phyloP scores from a whole-genome alignment of 23 red algal species.

The Chondrus crispus region DNA sequence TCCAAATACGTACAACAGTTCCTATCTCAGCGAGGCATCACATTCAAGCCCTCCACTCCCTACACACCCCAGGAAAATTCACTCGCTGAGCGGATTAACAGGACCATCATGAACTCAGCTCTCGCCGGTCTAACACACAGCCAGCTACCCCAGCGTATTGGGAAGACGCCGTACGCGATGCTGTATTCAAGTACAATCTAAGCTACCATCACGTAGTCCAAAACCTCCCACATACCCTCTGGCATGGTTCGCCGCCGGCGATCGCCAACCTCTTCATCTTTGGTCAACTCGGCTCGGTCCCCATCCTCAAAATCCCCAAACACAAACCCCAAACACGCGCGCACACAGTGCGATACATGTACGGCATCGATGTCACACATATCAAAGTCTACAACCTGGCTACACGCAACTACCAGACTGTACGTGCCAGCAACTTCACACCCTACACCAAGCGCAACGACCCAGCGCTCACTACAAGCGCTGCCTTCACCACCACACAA shows the following conservation, averaged over 20 bases:
- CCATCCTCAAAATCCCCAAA: background rate
- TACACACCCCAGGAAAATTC: background rate
- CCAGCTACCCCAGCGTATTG: background rate
- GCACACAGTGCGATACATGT: background rate
- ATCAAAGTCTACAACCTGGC: background rate
- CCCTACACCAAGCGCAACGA: background rate
- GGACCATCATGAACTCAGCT: background rate
- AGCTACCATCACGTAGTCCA: background rate
- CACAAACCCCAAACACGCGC: background rate
- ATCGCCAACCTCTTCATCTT: background rate
- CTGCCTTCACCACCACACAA: background rate
- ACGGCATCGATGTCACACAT: background rate
- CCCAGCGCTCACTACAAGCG: background rate
- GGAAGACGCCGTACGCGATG: slow-evolving; percentile 3
- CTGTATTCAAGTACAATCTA: slow-evolving; percentile 12
- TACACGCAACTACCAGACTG: slow-evolving; percentile 2
- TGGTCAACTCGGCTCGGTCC: background rate
- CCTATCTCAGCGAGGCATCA: background rate
- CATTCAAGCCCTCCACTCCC: background rate
- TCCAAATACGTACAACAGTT: background rate
- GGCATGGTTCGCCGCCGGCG: background rate
- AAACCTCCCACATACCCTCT: background rate
- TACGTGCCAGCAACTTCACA: background rate
- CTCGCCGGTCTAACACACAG: background rate
- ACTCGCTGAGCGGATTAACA: background rate